Evolutionary conservation across 371 early-diverging fungal genomes (phyloP).

Genomic region (Coemansia linderi): DNA sequence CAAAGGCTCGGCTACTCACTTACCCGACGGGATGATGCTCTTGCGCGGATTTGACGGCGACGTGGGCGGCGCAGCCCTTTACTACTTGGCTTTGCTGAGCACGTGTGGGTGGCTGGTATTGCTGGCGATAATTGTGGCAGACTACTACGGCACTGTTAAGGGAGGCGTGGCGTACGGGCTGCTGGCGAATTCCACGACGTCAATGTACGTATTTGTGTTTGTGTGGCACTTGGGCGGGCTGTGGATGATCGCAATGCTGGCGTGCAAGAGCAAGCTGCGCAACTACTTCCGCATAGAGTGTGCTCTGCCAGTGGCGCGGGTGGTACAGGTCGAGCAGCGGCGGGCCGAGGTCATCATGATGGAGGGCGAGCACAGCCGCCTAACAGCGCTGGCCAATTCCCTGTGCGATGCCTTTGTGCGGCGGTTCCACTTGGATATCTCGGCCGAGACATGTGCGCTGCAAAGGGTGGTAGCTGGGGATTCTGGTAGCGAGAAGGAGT

Average conservation of each 20-base stretch:
- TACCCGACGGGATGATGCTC: conserved; percentile 42
- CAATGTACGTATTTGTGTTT: conserved; percentile 66
- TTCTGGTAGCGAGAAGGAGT: conserved; percentile 53
- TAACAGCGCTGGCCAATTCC: conserved; percentile 44
- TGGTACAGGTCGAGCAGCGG: conserved; percentile 68
- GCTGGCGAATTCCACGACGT: conserved; percentile 57
- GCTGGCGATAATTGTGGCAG: conserved; percentile 67
- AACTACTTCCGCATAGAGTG: conserved; percentile 68
- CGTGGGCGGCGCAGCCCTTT: conserved; percentile 60
- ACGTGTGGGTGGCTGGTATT: conserved; percentile 69
- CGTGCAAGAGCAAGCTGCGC: conserved; percentile 53
- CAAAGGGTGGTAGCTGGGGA: conserved; percentile 50
- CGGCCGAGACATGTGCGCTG: conserved; percentile 59
- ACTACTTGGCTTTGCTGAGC: conserved; percentile 58
- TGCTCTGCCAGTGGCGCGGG: conserved; percentile 57
- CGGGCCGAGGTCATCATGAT: conserved; percentile 61
- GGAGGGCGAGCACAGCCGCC: conserved; percentile 54
- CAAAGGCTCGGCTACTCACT: conserved; percentile 17
- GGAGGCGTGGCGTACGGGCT: conserved; percentile 43
- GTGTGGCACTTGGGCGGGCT: conserved; percentile 69
- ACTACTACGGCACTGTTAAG: conserved; percentile 61
- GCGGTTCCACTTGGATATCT: conserved; percentile 22
- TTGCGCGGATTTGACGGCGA: conserved; percentile 68
- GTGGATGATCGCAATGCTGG: conserved; percentile 64
- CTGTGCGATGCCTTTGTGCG: conserved; percentile 17